phyloP scores from a whole-genome alignment of 2,329 filamentous ascomycete species.

The Xylaria sp. region DNA sequence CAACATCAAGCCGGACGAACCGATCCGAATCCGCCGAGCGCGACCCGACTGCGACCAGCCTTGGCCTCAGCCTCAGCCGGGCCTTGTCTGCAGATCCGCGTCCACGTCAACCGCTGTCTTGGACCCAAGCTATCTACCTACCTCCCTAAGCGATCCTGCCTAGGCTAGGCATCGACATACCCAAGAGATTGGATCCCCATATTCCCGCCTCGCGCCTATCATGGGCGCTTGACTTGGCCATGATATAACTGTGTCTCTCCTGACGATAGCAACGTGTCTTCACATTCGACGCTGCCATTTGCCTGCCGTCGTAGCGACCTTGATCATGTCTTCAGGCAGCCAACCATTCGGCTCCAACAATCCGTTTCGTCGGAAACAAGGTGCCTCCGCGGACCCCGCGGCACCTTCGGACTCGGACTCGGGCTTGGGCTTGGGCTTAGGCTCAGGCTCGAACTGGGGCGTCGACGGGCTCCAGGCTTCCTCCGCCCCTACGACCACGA shows the following conservation, averaged over 20 bases:
- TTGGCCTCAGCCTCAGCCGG: not conserved
- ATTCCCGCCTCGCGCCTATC: conserved; percentile 23
- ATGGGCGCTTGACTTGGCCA: conserved; percentile 31
- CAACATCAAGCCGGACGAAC: not conserved
- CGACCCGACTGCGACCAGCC: conserved; percentile 13
- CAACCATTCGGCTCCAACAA: conserved; percentile 59
- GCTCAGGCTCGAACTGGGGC: conserved; percentile 28
- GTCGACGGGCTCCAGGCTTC: conserved; percentile 35
- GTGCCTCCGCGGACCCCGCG: conserved; percentile 36
- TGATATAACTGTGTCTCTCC: conserved; percentile 18
- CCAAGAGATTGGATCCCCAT: not conserved
- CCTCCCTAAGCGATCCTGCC: not conserved
- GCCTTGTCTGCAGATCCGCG: not conserved
- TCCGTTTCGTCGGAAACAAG: conserved; percentile 62
- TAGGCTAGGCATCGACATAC: conserved; percentile 6
- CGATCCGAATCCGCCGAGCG: conserved; percentile 7
- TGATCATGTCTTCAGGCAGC: conserved; percentile 52
- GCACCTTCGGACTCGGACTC: conserved; percentile 39
- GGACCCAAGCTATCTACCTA: not conserved
- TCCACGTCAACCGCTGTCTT: conserved; percentile 5
- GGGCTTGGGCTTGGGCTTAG: conserved; percentile 10
- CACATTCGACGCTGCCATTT: conserved; percentile 20
- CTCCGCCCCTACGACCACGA: conserved; percentile 18
- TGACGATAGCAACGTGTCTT: conserved; percentile 19
- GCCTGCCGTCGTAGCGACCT: conserved; percentile 12